Conservation (phyloP, 176 grass and related monocot genomes). For the Musa itinerans region DNA sequence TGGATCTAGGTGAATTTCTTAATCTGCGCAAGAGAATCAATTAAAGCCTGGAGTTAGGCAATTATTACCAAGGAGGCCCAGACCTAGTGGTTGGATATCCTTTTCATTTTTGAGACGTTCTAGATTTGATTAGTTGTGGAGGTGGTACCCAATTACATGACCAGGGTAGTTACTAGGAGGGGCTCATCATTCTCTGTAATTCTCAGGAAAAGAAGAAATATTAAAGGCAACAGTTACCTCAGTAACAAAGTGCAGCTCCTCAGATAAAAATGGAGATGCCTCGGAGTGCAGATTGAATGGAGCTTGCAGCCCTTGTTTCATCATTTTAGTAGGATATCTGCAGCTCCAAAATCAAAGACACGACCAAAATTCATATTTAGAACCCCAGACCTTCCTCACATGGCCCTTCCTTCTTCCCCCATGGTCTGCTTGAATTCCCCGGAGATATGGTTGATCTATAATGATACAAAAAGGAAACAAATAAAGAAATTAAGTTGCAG, state of each 20-base stretch:
- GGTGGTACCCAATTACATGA: neutral
- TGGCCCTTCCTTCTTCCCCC: neutral
- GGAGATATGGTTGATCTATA: neutral
- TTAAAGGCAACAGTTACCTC: neutral
- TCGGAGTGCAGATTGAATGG: neutral
- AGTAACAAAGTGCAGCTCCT: conserved; percentile 6
- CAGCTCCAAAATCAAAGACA: conserved; percentile 1
- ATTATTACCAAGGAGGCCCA: neutral
- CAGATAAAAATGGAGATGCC: conserved; percentile 1
- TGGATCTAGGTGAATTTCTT: neutral
- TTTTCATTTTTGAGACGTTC: neutral
- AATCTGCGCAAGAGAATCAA: neutral
- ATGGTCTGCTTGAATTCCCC: neutral
- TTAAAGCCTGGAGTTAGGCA: neutral
- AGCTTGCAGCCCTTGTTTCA: conserved; percentile 8
- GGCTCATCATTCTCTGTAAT: neutral
- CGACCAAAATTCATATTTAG: neutral
- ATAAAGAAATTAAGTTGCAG: neutral
- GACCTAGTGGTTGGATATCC: neutral
- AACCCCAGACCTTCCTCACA: neutral
- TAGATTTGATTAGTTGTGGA: neutral
- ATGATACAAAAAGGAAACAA: neutral
- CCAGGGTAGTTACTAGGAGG: neutral
- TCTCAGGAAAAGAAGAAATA: neutral
- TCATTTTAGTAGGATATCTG: neutral